phyloP scores from a whole-genome alignment of 495 filamentous ascomycete species.

The Penicillium taxi region DNA sequence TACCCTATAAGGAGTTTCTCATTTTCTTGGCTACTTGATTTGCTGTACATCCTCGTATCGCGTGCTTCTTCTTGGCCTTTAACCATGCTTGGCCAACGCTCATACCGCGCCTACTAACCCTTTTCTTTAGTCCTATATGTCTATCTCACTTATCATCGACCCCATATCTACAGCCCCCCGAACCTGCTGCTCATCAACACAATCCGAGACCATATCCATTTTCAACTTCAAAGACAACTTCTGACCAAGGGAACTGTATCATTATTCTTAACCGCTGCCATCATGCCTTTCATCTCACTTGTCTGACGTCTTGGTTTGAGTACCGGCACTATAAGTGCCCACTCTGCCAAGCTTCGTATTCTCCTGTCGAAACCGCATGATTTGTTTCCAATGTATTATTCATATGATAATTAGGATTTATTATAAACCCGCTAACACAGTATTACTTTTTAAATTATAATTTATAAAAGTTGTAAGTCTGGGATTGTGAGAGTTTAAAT shows the following conservation, averaged over 20 bases:
- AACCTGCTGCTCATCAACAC: conserved; percentile 9
- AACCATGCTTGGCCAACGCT: not conserved
- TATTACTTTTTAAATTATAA: no score
- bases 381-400: no score
- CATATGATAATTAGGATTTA: no score
- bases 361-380: conserved; percentile 8
- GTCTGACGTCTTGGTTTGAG: conserved; percentile 30
- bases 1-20: not conserved
- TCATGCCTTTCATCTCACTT: conserved; percentile 28
- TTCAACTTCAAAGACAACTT: not conserved
- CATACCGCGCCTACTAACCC: conserved; percentile 1
- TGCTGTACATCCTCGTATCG: not conserved
- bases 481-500: no score
- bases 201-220: not conserved
- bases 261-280: conserved; percentile 26
- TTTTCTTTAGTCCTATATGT: conserved; percentile 15
- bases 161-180: conserved; percentile 15
- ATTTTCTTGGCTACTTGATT: no score
- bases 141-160: conserved; percentile 22
- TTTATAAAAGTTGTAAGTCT: no score
- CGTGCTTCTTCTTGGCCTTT: not conserved
- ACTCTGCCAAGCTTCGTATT: conserved; percentile 27
- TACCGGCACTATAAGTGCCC: conserved; percentile 28
- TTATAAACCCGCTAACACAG: no score
- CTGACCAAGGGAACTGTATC: conserved; percentile 8